Evolutionary conservation across 306 rosid species (phyloP), one percentile per base, ranked within the genome.

Genomic region (Ormosia semicastrata): DNA sequence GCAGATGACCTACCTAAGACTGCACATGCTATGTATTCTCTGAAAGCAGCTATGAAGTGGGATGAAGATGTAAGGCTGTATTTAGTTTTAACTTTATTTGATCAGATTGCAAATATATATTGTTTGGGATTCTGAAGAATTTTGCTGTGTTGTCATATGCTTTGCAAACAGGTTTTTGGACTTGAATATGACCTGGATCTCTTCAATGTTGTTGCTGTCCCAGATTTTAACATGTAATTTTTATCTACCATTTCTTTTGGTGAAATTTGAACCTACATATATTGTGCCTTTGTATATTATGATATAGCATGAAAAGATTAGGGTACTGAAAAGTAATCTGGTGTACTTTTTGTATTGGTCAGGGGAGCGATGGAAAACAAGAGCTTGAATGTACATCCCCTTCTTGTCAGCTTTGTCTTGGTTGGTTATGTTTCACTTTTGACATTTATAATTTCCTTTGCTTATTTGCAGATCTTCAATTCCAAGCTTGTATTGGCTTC

Each of bases 341-440:
- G 67, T 66, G 7, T 60, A 71, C 30, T 78, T 89, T 81, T 79
- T 79, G 85, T 67, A 37, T 87, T 78, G 71, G 58, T 71, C 90
- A 93, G 99, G 99, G 99, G 99, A 83, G 99, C 99, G 62, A 95
- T 95, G 99, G 99, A 95, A 86, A 95, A 95, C 96, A 95, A 95
- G 92, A 95, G 98, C 87, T 91, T 95, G 89, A 95, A 95, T 83
- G 98, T 95, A 91, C n/a, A 83, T 50, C 65, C 70, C 73, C 79
- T 70, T 71, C 72, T 78, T 71, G 41, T 73, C 46, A 36, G 50
- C 71, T 73, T 73, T 60, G 71, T 83, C 69, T 54, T 70, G n/a
- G 44, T 80, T 36, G 66, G 67, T 15, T 72, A 34, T 58, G 4
- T 8, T 37, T 62, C 37, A 4, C 14, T 60, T 64, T 76, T 52